Percentiles rank a stretch among this genome's conserved stretches.
phyloP scores from a whole-genome alignment of 805 yeast genomes.

The Clavispora fructus region DNA sequence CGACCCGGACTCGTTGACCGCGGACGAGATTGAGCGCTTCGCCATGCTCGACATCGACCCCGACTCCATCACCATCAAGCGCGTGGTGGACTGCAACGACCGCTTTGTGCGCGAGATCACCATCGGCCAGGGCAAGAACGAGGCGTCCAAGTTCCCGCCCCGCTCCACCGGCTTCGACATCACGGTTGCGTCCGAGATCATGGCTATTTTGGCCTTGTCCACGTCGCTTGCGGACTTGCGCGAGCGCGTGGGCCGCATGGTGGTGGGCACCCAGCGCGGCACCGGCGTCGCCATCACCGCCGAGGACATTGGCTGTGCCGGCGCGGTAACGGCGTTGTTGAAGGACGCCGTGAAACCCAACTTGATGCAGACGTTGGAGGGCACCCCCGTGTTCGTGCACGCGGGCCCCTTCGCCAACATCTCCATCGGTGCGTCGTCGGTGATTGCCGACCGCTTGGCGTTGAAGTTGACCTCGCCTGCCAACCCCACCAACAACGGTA shows the following conservation, averaged over 20 bases:
- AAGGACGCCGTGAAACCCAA: conserved; percentile 97
- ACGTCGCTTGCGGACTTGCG: conserved; percentile 78
- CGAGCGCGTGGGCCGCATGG: conserved; percentile 81
- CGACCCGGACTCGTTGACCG: conserved; percentile 73
- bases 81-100: conserved; percentile 94
- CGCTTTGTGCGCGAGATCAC: conserved; percentile 85
- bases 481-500: conserved; percentile 40
- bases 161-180: conserved; percentile 92
- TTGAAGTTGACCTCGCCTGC: conserved; percentile 67
- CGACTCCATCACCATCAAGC: conserved; percentile 80
- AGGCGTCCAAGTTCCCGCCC: conserved; percentile 66
- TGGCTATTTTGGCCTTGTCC: conserved; percentile 91
- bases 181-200: conserved; percentile 92
- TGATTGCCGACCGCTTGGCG: conserved; percentile 89
- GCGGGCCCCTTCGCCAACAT: conserved; percentile 99
- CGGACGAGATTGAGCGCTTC: conserved; percentile 67
- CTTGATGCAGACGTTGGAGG: conserved; percentile 95
- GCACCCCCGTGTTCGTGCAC: conserved; percentile 95
- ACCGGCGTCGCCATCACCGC: conserved; percentile 82
- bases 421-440: conserved; percentile 94
- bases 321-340: conserved; percentile 89
- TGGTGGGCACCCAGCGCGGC: conserved; percentile 70
- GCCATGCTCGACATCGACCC: conserved; percentile 88
- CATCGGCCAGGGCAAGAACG: conserved; percentile 88
- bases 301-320: conserved; percentile 93